These are phyloP conservation scores for Pseudoscleropodium purum DNA, from an alignment of 225 moss, liverwort and hornwort species.

Conservation along the genomic window DNA sequence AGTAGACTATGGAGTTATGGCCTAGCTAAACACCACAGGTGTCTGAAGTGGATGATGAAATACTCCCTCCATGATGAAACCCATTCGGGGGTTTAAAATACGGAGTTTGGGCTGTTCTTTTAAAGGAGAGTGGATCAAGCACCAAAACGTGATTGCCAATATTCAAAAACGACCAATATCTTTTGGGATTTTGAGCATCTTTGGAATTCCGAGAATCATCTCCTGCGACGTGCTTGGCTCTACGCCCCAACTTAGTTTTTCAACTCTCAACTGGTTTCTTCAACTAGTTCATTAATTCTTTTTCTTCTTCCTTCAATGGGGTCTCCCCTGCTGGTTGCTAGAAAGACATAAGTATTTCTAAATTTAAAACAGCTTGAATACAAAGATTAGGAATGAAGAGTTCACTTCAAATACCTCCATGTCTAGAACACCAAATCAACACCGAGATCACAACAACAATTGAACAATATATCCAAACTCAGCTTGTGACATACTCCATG, in stretches of 20 bases:
- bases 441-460: background rate
- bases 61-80: too few species aligned
- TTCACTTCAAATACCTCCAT: background rate
- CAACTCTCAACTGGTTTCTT: background rate
- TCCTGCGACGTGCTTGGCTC: background rate
- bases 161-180: background rate
- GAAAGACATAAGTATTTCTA: background rate
- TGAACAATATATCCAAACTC: background rate
- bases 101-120: too few species aligned
- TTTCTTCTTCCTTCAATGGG: background rate
- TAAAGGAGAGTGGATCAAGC: background rate
- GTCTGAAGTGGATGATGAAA: background rate
- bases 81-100: too few species aligned
- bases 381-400: background rate
- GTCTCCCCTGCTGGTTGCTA: background rate
- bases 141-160: background rate
- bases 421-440: background rate
- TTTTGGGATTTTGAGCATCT: background rate
- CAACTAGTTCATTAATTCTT: background rate
- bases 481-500: background rate
- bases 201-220: too few species aligned
- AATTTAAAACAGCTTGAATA: background rate
- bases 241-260: background rate
- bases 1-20: background rate
- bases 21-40: background rate